These are phyloP conservation scores for Mucor sp. DNA, from an alignment of 371 early-diverging fungal species.

Conservation along the genomic window DNA sequence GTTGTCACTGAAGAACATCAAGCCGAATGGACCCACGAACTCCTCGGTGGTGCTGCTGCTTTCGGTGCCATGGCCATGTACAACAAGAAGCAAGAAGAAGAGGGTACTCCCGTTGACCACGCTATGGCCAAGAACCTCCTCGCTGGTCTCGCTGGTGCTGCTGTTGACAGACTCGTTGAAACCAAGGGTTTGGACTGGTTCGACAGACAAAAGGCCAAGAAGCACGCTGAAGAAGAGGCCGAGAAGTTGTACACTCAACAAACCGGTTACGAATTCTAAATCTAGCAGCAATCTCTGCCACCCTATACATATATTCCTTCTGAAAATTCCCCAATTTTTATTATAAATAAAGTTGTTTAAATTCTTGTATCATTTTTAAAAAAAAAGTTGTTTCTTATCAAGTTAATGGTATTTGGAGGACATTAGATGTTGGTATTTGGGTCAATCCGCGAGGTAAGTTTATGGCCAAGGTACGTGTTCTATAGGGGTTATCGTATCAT, in stretches of 20 bases:
- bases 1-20: slow-evolving; percentile 20
- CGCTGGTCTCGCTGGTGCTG: slow-evolving; percentile 41
- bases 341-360: slow-evolving; percentile 1
- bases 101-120: slow-evolving; percentile 28
- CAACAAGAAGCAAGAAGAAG: slow-evolving; percentile 31
- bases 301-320: background rate
- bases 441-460: background rate
- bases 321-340: background rate
- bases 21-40: slow-evolving; percentile 44
- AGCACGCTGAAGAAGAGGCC: slow-evolving; percentile 46
- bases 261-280: slow-evolving; percentile 26
- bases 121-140: slow-evolving; percentile 46
- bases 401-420: no score
- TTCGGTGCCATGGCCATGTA: slow-evolving; percentile 47
- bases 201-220: slow-evolving; percentile 49
- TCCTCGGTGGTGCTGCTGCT: slow-evolving; percentile 50
- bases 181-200: slow-evolving; percentile 48
- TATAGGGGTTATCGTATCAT: no score
- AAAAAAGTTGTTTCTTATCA: background rate
- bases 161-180: slow-evolving; percentile 32
- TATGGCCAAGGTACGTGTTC: no score
- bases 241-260: slow-evolving; percentile 36
- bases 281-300: background rate
- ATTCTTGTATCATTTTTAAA: background rate
- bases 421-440: background rate